Conservation (phyloP, 179 eudicot species). For the Beta macrorhiza region DNA sequence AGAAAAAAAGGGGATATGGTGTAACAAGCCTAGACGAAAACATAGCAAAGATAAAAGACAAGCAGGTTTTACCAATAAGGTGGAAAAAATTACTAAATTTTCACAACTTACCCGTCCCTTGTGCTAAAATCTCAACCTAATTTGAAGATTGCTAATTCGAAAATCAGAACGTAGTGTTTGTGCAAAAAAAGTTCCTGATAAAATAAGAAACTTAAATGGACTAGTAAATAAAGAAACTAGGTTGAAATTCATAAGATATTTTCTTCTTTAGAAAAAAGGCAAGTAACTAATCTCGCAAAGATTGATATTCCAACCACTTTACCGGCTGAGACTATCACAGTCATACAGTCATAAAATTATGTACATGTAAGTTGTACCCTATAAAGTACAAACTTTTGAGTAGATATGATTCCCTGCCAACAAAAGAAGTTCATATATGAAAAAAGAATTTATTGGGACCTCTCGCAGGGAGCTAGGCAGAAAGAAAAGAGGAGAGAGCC, state of each 20-base stretch:
- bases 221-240: not conserved
- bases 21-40: not conserved
- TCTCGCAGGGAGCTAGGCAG: too few species aligned
- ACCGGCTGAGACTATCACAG: not conserved
- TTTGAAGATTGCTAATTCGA: not conserved
- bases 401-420: not conserved
- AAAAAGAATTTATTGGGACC: too few species aligned
- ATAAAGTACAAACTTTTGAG: not conserved
- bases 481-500: too few species aligned
- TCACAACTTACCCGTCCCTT: not conserved
- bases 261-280: not conserved
- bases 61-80: not conserved
- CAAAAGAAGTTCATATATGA: not conserved
- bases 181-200: not conserved
- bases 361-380: constrained; percentile 11
- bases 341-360: not conserved
- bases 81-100: not conserved
- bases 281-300: not conserved
- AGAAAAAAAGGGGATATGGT: not conserved
- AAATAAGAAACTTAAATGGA: not conserved
- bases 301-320: not conserved
- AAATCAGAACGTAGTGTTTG: not conserved
- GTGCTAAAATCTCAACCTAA: not conserved
- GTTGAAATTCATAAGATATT: too few species aligned
- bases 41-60: not conserved